Conservation (phyloP, 129 eudicot species). For the Flaveria linearis region DNA sequence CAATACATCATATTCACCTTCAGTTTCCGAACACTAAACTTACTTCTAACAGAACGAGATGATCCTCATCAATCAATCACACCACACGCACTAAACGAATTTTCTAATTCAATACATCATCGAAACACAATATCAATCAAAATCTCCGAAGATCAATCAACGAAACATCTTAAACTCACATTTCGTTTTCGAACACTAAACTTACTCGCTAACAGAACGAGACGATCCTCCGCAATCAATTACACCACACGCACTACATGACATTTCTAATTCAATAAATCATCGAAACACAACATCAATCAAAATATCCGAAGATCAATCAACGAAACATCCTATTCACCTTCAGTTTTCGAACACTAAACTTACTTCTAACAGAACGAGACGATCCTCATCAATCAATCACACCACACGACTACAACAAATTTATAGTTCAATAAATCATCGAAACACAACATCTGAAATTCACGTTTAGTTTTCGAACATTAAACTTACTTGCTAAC, state of each 20-base stretch:
- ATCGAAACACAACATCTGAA: constrained; percentile 4
- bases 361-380: constrained; percentile 35
- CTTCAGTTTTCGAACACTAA: background rate
- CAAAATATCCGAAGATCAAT: constrained; percentile 17
- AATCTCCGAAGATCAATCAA: constrained; percentile 14
- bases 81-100: background rate
- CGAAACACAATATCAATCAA: constrained; percentile 13
- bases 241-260: constrained; percentile 4
- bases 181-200: background rate
- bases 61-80: constrained; percentile 13
- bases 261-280: background rate
- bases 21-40: background rate
- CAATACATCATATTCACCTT: background rate
- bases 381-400: constrained; percentile 12
- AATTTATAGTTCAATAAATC: background rate
- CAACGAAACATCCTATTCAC: background rate
- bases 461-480: background rate
- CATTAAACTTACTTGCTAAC: constrained; percentile 30
- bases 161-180: background rate
- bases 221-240: background rate
- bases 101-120: background rate
- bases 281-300: constrained; percentile 13
- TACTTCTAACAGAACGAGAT: constrained; percentile 31
- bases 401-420: background rate
- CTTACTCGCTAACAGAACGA: constrained; percentile 35